Conservation (phyloP, 495 filamentous ascomycete genomes). For the Saxophila tyrrhenica region DNA sequence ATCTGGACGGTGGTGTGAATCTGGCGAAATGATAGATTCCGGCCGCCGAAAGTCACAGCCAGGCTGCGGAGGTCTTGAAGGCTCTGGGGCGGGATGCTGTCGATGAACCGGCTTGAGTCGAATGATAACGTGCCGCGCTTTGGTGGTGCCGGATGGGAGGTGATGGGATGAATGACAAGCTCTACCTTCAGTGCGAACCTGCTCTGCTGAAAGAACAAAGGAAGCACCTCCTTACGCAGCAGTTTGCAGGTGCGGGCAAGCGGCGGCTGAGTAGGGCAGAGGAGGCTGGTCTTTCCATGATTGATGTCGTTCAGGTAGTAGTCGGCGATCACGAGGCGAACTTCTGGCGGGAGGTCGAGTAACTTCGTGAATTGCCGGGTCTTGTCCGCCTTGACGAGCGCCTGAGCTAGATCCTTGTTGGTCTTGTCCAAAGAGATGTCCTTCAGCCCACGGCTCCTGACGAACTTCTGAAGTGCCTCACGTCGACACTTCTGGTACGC, state of each 20-base stretch:
- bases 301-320: not conserved
- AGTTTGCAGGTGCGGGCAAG: not conserved
- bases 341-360: conserved; percentile 1
- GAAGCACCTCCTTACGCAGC: not conserved
- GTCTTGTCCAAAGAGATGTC: not conserved
- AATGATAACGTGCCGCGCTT: too few relatives aligned
- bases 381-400: not conserved
- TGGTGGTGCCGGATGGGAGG: too few relatives aligned
- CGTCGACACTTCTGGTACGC: too few relatives aligned
- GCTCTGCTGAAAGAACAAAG: not conserved
- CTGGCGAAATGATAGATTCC: too few relatives aligned
- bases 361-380: not conserved
- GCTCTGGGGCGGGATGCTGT: too few relatives aligned
- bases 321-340: not conserved
- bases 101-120: too few relatives aligned
- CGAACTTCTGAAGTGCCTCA: conserved; percentile 1
- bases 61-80: too few relatives aligned
- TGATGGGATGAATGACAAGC: too few relatives aligned
- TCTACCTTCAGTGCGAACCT: not conserved
- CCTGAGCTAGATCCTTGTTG: not conserved
- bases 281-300: not conserved
- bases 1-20: too few relatives aligned
- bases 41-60: too few relatives aligned
- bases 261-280: not conserved
- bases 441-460: not conserved